Conservation (phyloP, 1,284 basidiomycete genomes). For the Agroathelia rolfsii region DNA sequence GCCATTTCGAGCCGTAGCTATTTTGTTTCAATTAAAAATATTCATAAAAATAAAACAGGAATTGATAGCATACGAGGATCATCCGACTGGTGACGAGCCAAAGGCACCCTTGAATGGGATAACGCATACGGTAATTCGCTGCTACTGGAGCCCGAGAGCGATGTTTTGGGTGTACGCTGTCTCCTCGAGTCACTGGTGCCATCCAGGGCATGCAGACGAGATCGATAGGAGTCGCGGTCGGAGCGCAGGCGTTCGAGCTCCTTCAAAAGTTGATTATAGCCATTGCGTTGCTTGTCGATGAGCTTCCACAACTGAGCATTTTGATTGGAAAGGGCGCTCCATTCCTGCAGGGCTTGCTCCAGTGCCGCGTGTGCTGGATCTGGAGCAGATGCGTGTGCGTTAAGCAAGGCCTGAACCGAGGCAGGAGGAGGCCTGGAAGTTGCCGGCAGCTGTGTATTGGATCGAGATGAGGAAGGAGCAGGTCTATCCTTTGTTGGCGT, state of each 20-base stretch:
- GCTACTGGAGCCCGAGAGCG: no score
- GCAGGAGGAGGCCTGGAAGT: no score
- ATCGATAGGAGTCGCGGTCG: slow-evolving; percentile 66
- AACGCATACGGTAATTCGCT: no score
- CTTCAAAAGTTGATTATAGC: slow-evolving; percentile 64
- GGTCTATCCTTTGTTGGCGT: no score
- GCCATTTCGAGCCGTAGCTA: no score
- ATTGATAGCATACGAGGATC: no score
- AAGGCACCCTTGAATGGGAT: no score
- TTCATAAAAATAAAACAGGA: no score
- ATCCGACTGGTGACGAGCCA: no score
- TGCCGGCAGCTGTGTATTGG: no score
- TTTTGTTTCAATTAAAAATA: no score
- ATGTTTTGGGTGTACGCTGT: not conserved
- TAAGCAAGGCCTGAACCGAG: slow-evolving; percentile 48
- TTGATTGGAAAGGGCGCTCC: slow-evolving; percentile 70
- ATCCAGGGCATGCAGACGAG: slow-evolving; percentile 34
- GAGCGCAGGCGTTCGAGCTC: slow-evolving; percentile 72
- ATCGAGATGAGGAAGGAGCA: no score
- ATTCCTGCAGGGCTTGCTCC: slow-evolving; percentile 63
- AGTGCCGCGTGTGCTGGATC: slow-evolving; percentile 60
- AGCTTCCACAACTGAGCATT: slow-evolving; percentile 88
- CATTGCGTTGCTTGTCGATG: slow-evolving; percentile 76
- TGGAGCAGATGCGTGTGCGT: slow-evolving; percentile 35
- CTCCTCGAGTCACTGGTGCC: slow-evolving; percentile 23